Base-by-base conservation (phyloP, 129 eudicot genomes). In the Chrysanthemum makinoi region DNA sequence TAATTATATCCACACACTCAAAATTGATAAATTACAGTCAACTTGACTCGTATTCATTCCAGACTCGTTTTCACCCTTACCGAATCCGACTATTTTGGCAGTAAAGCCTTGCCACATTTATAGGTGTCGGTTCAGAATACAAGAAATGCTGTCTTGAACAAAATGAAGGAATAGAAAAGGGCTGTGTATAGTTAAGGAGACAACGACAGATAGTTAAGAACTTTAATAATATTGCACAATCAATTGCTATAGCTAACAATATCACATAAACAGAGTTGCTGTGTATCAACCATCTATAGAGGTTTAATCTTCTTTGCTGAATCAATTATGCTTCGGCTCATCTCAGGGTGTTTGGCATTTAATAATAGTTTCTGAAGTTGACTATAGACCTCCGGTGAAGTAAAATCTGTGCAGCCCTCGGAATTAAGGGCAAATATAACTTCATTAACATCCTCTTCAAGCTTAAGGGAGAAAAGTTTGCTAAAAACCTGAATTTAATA, bases 361-460 rank as follows among this genome's bases (percentile, higher is more conserved):
- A 84, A 75, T 30, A 84, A 33, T 76, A 85, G 51, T 72, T 78
- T 84, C 69, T 81, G 62, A 12, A 90, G 84, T 75, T 53, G 77
- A 62, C 72, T 55, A 73, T 78, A 76, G 57, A 89, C 83, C 70
- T 87, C 86, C 2, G 75, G 79, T 52, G 89, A 74, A 17, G 72
- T 43, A 68, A 80, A 75, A 62, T 83, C 88, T 0, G 75, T 58
- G 22, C 19, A 13, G 19, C 62, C 62, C 64, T 80, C 75, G 0
- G 80, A 71, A 43, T 94, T 87, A 8, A 87, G 77, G 20, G 91
- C 99, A 75, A 89, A 94, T 18, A 94, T 73, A 56, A 94, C 93
- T 76, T 87, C 99, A 73, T 90, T 89, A 16, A 89, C 90, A 76
- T 94, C 99, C 79, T 90, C 93, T 75, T 90, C 90, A 10, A 90